phyloP scores from a whole-genome alignment of 805 yeast species.

The Pichia manshurica region DNA sequence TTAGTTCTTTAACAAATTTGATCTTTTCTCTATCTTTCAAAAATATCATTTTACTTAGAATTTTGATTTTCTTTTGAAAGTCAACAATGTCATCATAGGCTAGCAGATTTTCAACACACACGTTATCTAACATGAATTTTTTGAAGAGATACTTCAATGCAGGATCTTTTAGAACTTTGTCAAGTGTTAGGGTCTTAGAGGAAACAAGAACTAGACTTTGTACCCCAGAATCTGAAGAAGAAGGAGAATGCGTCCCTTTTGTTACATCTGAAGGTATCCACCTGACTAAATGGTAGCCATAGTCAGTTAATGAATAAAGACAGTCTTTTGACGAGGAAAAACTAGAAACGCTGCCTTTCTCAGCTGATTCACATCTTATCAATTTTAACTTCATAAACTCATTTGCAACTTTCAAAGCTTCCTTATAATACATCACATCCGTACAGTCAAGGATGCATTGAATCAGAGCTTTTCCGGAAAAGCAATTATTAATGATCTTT shows the following conservation, averaged over 20 bases:
- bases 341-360: constrained; percentile 24
- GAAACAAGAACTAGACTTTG: background rate
- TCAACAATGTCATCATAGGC: constrained; percentile 57
- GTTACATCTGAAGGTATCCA: constrained; percentile 15
- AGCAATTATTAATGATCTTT: constrained; percentile 40
- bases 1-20: constrained; percentile 4
- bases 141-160: constrained; percentile 66
- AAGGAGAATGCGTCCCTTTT: background rate
- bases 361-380: constrained; percentile 29
- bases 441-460: constrained; percentile 94
- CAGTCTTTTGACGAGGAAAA: constrained; percentile 19
- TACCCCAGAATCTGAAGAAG: background rate
- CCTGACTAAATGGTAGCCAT: constrained; percentile 19
- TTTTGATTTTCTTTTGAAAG: constrained; percentile 42
- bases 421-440: constrained; percentile 49
- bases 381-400: constrained; percentile 43
- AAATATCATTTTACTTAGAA: constrained; percentile 37
- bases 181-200: constrained; percentile 18
- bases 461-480: constrained; percentile 70
- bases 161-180: constrained; percentile 59
- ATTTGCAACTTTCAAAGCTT: constrained; percentile 49
- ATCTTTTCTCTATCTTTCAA: constrained; percentile 23
- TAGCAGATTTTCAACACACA: constrained; percentile 72
- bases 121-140: constrained; percentile 55
- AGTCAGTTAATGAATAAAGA: constrained; percentile 20